Base-by-base conservation (phyloP, 129 eudicot species). In the Lactuca saligna region DNA sequence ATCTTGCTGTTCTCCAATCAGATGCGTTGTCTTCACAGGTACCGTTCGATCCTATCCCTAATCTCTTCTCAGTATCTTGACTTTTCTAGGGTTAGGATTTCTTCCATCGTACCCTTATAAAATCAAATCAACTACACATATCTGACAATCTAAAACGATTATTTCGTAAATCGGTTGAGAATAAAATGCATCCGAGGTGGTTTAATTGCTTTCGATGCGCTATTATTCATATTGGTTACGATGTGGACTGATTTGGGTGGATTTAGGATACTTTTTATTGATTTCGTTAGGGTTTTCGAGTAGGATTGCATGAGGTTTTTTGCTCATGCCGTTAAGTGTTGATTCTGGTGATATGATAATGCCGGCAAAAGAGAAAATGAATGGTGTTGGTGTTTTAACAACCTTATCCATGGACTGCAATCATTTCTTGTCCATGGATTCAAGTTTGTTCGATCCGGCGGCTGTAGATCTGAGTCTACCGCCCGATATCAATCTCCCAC, bases 401-500 rank as follows among this genome's bases (percentile, higher is more conserved):
- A 71, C 75, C 48, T 74, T 90, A 65, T 66, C 87, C 48, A 85
- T 90, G 75, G 95, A 87, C 56, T 84, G 81, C 72, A 73, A 85
- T 74, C 86, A 82, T 77, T 89, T 90, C 68, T 57, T 90, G 78
- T 87, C 97, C 20, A 90, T 90, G 91, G 97, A 90, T 71, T 68
- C 91, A 29, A 85, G 83, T 32, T 91, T 87, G 38, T 66, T 75
- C 0, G 84, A 72, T 69, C 74, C 91, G 80, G 76, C 75, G 78
- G 76, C 75, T 15, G 80, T 79, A 6, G 67, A 83, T 16, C 82
- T 78, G 6, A 77, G 78, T 0, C 58, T 82, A 3, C 91, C 96
- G 49, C 96, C 91, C 6, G 96, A 89, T 79, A 89, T 89, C 66
- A 90, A 90, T 55, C 95, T 90, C 61, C 97, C 97, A 0, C 61